phyloP scores from a whole-genome alignment of 495 filamentous ascomycete species.

The Alectoria sarmentosa region DNA sequence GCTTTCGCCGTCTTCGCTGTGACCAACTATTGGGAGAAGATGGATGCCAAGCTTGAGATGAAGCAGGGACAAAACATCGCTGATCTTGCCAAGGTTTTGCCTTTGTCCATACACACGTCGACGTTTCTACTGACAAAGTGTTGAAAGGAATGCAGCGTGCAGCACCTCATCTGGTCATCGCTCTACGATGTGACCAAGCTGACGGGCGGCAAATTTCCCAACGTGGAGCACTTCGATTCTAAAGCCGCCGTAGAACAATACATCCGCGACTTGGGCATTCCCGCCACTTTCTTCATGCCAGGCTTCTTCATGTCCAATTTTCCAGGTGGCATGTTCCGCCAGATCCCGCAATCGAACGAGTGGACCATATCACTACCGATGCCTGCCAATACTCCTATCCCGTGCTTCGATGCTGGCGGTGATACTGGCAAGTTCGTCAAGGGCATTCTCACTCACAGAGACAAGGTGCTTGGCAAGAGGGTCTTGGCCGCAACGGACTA shows the following conservation, averaged over 20 bases:
- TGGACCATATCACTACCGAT: conserved; percentile 42
- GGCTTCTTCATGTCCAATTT: conserved; percentile 55
- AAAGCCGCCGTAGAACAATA: conserved; percentile 56
- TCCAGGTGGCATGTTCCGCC: conserved; percentile 25
- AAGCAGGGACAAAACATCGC: conserved; percentile 52
- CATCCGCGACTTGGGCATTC: conserved; percentile 40
- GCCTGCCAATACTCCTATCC: conserved; percentile 36
- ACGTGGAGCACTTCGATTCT: conserved; percentile 55
- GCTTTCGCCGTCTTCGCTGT: conserved; percentile 46
- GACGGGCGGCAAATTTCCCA: conserved; percentile 37
- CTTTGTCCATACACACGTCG: neutral
- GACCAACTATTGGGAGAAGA: conserved; percentile 40
- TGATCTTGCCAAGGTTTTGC: conserved; percentile 41
- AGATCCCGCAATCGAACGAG: conserved; percentile 26
- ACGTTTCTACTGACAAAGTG: neutral
- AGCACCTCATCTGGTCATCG: conserved; percentile 47
- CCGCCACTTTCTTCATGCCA: conserved; percentile 48
- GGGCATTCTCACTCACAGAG: conserved; percentile 32
- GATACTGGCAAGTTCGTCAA: conserved; percentile 54
- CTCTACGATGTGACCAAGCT: conserved; percentile 30
- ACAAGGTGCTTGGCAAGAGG: conserved; percentile 23
- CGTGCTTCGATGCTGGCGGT: conserved; percentile 44
- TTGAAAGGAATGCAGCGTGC: conserved; percentile 34
- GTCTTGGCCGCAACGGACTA: conserved; percentile 45
- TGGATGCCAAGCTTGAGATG: conserved; percentile 43